These are phyloP conservation scores for Penicillium digitatum DNA, from an alignment of 2,329 filamentous ascomycete genomes.

Conservation along the genomic window DNA sequence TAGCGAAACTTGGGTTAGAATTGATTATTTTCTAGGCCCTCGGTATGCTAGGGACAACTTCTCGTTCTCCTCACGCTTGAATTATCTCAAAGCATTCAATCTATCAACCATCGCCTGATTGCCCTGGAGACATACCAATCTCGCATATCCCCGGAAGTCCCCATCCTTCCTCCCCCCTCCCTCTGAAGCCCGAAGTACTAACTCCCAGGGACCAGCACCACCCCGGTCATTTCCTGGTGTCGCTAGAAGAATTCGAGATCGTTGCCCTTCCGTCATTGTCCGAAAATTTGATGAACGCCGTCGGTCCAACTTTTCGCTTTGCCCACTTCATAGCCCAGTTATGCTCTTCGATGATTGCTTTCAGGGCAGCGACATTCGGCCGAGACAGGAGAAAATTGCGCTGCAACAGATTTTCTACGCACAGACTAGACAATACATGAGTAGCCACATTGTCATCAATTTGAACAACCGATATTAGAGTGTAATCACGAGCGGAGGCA, in stretches of 20 bases:
- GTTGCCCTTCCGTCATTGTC: slow-evolving; percentile 50
- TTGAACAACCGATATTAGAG: slow-evolving; percentile 71
- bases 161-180: no score
- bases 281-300: slow-evolving; percentile 67
- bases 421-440: slow-evolving; percentile 61
- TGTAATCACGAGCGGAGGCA: slow-evolving; percentile 67
- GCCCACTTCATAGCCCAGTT: slow-evolving; percentile 59
- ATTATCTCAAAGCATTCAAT: slow-evolving; percentile 52
- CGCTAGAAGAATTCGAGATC: slow-evolving; percentile 65
- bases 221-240: slow-evolving; percentile 62
- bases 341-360: slow-evolving; percentile 59
- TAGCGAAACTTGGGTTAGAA: slow-evolving; percentile 25
- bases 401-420: slow-evolving; percentile 56
- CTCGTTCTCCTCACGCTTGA: slow-evolving; percentile 53
- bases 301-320: slow-evolving; percentile 70
- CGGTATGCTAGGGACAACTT: slow-evolving; percentile 24
- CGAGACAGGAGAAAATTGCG: slow-evolving; percentile 62
- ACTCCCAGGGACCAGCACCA: slow-evolving; percentile 68
- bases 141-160: slow-evolving; percentile 68
- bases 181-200: slow-evolving; percentile 75
- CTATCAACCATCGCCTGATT: slow-evolving; percentile 63
- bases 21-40: slow-evolving; percentile 24
- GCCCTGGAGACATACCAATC: slow-evolving; percentile 69
- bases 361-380: slow-evolving; percentile 59
- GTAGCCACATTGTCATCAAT: slow-evolving; percentile 70